These are phyloP conservation scores for Tremella mesenterica DNA, from an alignment of 768 basidiomycete species.

Conservation along the genomic window DNA sequence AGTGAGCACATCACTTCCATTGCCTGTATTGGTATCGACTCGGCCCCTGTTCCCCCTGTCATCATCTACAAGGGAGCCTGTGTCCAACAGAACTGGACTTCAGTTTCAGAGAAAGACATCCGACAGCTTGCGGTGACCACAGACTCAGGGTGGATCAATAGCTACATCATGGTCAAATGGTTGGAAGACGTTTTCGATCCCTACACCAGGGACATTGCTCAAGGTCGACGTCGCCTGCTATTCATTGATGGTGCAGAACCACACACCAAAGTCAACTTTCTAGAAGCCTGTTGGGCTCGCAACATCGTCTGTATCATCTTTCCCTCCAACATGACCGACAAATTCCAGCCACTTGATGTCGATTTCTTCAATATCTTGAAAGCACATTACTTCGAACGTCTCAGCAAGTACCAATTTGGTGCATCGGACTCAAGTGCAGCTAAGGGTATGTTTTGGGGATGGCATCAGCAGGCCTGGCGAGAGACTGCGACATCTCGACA, in stretches of 20 bases:
- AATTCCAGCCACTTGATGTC: slow-evolving; percentile 14
- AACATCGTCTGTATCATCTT: slow-evolving; percentile 10
- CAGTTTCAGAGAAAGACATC: not conserved
- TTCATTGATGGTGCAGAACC: slow-evolving; percentile 13
- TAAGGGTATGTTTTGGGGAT: slow-evolving; percentile 6
- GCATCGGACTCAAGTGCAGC: not conserved
- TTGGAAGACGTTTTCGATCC: slow-evolving; percentile 5
- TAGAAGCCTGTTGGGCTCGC: slow-evolving; percentile 12
- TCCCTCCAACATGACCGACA: slow-evolving; percentile 5
- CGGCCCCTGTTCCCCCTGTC: slow-evolving; percentile 10
- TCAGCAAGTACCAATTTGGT: slow-evolving; percentile 2
- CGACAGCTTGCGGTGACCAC: not conserved
- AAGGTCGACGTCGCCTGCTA: slow-evolving; percentile 5
- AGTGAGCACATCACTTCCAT: slow-evolving; percentile 6
- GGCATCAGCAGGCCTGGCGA: slow-evolving; percentile 7
- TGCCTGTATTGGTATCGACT: not conserved
- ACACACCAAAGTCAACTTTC: slow-evolving; percentile 4
- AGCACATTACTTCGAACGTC: not conserved
- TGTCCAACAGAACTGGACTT: slow-evolving; percentile 3
- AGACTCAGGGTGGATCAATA: slow-evolving; percentile 7
- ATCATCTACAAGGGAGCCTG: slow-evolving; percentile 7
- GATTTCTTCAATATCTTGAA: slow-evolving; percentile 13
- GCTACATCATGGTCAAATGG: slow-evolving; percentile 1
- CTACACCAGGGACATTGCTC: not conserved
- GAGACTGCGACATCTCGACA: slow-evolving; percentile 1